These are phyloP conservation scores for Fusarium sp. DNA, from an alignment of 2,329 filamentous ascomycete species.

Conservation along the genomic window DNA sequence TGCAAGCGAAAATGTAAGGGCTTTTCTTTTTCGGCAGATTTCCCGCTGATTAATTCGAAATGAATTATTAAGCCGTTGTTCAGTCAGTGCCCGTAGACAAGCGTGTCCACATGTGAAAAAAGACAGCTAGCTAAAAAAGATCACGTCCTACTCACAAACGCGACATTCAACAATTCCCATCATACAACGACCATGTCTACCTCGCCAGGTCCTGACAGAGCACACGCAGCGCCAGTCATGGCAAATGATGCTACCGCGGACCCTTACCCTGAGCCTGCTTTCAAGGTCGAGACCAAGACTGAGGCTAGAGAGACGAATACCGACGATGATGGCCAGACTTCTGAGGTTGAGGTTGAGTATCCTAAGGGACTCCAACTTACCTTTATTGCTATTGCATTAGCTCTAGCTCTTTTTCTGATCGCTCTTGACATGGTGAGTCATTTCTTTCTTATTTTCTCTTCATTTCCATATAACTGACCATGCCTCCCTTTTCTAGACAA, in stretches of 20 bases:
- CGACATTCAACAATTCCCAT: not conserved
- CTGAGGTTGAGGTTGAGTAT: constrained; percentile 14
- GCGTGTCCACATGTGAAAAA: not conserved
- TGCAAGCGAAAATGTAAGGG: constrained; percentile 1
- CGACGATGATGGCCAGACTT: constrained; percentile 1
- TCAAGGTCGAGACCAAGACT: constrained; percentile 13
- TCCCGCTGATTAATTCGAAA: constrained; percentile 13
- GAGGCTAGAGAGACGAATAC: constrained; percentile 3
- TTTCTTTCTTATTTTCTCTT: not conserved
- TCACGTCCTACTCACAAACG: constrained; percentile 7
- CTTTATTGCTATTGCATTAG: constrained; percentile 9
- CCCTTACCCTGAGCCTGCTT: constrained; percentile 7
- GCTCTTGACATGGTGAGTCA: constrained; percentile 10
- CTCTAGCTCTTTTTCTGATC: constrained; percentile 11
- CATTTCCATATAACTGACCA: not conserved
- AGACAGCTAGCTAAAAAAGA: constrained; percentile 1
- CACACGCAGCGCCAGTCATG: not conserved
- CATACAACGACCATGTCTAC: constrained; percentile 9
- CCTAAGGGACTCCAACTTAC: constrained; percentile 4
- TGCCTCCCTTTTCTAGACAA: not conserved
- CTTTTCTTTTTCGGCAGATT: constrained; percentile 8
- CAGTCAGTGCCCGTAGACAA: not conserved
- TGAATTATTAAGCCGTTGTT: constrained; percentile 8
- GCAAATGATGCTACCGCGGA: constrained; percentile 1
- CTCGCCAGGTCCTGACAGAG: not conserved